Percentiles rank a stretch among this genome's conserved stretches.
These are phyloP conservation scores for Colletotrichum coccodes DNA, from an alignment of 2,329 filamentous ascomycete genomes.

Conservation along the genomic window DNA sequence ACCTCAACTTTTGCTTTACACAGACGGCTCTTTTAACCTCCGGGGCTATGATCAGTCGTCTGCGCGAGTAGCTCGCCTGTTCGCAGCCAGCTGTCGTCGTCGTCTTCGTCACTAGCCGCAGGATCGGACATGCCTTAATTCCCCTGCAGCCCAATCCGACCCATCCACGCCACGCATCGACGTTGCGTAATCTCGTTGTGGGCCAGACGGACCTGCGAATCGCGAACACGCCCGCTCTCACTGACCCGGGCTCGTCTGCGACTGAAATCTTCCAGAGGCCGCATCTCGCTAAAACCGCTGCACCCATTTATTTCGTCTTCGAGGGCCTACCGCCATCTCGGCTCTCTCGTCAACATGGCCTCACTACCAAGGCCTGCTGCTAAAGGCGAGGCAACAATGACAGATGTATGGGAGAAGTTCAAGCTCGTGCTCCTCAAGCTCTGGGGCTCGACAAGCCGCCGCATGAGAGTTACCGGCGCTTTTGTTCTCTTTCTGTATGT, in stretches of 20 bases:
- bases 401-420: conserved; percentile 35
- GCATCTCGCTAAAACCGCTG: neutral
- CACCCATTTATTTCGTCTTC: neutral
- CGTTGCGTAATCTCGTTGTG: conserved; percentile 19
- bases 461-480: conserved; percentile 43
- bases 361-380: neutral
- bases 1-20: neutral
- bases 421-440: conserved; percentile 37
- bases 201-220: conserved; percentile 14
- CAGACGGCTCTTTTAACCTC: neutral
- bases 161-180: conserved; percentile 13
- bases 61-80: conserved; percentile 10
- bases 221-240: conserved; percentile 10
- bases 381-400: conserved; percentile 34
- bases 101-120: conserved; percentile 8
- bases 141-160: conserved; percentile 11
- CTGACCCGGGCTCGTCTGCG: neutral
- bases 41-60: conserved; percentile 3
- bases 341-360: conserved; percentile 16
- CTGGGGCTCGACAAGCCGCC: conserved; percentile 47
- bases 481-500: conserved; percentile 46
- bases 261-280: neutral
- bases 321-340: neutral
- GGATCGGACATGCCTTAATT: conserved; percentile 15
- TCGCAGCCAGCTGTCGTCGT: neutral